Evolutionary conservation across 371 early-diverging fungal species (phyloP).

Genomic region (Rhizopus arrhizus): DNA sequence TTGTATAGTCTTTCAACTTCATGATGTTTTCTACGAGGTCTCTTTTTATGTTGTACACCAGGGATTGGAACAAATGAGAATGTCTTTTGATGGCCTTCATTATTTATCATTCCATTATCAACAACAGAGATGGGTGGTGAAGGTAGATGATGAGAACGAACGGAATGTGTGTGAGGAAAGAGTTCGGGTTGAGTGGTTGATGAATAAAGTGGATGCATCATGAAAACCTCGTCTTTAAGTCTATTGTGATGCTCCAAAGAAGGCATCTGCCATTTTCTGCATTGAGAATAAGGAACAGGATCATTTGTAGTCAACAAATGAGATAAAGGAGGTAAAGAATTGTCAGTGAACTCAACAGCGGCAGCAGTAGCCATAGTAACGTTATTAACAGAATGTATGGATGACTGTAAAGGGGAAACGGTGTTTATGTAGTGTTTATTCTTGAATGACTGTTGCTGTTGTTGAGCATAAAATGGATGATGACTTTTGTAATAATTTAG

Average conservation of each 20-base stretch:
- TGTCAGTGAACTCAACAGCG: slow-evolving; percentile 28
- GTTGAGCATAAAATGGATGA: background rate
- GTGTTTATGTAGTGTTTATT: slow-evolving; percentile 4
- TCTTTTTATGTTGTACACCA: slow-evolving; percentile 67
- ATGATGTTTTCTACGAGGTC: slow-evolving; percentile 68
- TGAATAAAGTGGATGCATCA: background rate
- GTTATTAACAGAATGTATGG: too few species aligned
- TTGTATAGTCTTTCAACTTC: slow-evolving; percentile 73
- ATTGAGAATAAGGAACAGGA: background rate
- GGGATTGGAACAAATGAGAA: slow-evolving; percentile 69
- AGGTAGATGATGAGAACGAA: slow-evolving; percentile 22
- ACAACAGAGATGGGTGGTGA: slow-evolving; percentile 36
- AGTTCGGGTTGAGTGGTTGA: background rate
- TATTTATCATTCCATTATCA: slow-evolving; percentile 10
- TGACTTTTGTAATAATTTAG: slow-evolving; percentile 22
- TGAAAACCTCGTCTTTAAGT: background rate
- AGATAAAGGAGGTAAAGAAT: slow-evolving; percentile 51
- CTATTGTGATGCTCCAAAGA: background rate
- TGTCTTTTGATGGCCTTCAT: slow-evolving; percentile 39
- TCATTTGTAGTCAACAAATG: slow-evolving; percentile 19
- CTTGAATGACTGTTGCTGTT: too few species aligned
- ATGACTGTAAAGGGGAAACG: slow-evolving; percentile 6
- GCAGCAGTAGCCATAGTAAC: background rate
- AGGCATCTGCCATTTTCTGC: background rate
- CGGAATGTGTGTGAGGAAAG: background rate